These are phyloP conservation scores for Microstegium vimineum DNA, from an alignment of 176 grass and related monocot genomes.

Conservation along the genomic window DNA sequence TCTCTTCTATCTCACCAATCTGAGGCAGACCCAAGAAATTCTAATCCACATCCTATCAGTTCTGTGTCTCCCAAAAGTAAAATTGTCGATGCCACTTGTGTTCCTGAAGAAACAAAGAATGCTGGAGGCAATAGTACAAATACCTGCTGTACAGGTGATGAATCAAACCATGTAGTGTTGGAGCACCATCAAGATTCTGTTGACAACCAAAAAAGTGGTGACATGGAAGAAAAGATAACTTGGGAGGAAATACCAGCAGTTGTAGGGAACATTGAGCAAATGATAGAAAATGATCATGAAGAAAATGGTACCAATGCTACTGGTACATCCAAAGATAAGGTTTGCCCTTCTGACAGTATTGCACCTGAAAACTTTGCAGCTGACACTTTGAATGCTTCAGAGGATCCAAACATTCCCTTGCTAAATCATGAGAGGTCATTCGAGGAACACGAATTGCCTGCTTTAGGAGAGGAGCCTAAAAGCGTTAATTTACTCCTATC, in stretches of 20 bases:
- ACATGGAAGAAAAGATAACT: slow-evolving; percentile 3
- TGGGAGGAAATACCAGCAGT: slow-evolving; percentile 18
- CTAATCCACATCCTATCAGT: slow-evolving; percentile 23
- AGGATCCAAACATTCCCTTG: slow-evolving; percentile 12
- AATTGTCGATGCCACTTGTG: slow-evolving; percentile 26
- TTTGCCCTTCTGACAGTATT: slow-evolving; percentile 5
- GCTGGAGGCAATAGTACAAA: slow-evolving; percentile 22
- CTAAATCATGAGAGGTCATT: slow-evolving; percentile 22
- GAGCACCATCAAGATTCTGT: slow-evolving; percentile 36
- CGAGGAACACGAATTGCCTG: slow-evolving; percentile 16
- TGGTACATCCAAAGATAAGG: slow-evolving; percentile 29
- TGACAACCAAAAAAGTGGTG: slow-evolving; percentile 17
- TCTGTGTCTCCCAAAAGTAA: slow-evolving; percentile 40
- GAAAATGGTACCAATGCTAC: slow-evolving; percentile 16
- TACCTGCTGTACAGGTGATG: slow-evolving; percentile 18
- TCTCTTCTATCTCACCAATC: slow-evolving; percentile 14
- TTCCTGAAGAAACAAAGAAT: slow-evolving; percentile 39
- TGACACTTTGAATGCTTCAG: slow-evolving; percentile 16
- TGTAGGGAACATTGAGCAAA: slow-evolving; percentile 15
- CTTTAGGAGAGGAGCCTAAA: slow-evolving; percentile 34
- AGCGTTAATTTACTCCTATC: neutral
- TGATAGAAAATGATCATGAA: slow-evolving; percentile 2
- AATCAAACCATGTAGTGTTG: slow-evolving; percentile 9
- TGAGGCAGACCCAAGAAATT: slow-evolving; percentile 23
- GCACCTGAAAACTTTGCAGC: slow-evolving; percentile 3